Evolutionary conservation across 1,284 basidiomycete genomes (phyloP), one percentile per base, ranked within the genome.

Genomic region (Butyriboletus appendiculatus): DNA sequence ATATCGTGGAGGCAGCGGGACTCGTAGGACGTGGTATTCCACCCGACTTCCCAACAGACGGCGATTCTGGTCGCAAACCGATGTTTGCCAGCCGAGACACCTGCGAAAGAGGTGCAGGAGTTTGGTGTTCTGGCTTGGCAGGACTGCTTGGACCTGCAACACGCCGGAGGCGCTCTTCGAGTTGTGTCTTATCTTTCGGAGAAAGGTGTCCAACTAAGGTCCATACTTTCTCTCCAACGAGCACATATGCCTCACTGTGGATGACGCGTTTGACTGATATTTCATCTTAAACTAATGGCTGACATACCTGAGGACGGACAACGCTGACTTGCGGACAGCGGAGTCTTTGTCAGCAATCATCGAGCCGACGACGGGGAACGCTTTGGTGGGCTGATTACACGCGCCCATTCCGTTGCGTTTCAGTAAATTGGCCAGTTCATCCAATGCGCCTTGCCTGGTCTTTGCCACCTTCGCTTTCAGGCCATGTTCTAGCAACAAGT

Each of bases 331-430:
- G 14, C 95, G 84, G 32, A 95, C 93, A 52, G 81, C 76, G 0
- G 92, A 84, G 71, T 97, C 94, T 67, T 94, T 92, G 69, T 97
- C 95, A 26, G 89, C 85, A 57, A 97, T 89, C 78, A 90, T 85
- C 3, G 85, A 79, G 8, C 90, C 94, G 49, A 97, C 80, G 26
- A 81, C 66, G 1, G 92, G 89, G 65, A 96, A 87, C 3, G 92
- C 86, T 66, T 92, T 94, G 32, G 75, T 66, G 3, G 92, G 89
- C 50, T 85, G 71, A 58, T 86, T 89, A 62, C 90, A 93, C 32
- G 91, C 88, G 51, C 82, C 83, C 66, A 93, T 82, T 12, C 95
- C 95, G 37, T 90, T 93, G 52, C 88, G 87, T 65, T 90, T 90
- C 58, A 96, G 74, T 37, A 97, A 76, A 47, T 77, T 78, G 6